Conservation (phyloP, 1,284 basidiomycete species). For the Cerrena zonata region DNA sequence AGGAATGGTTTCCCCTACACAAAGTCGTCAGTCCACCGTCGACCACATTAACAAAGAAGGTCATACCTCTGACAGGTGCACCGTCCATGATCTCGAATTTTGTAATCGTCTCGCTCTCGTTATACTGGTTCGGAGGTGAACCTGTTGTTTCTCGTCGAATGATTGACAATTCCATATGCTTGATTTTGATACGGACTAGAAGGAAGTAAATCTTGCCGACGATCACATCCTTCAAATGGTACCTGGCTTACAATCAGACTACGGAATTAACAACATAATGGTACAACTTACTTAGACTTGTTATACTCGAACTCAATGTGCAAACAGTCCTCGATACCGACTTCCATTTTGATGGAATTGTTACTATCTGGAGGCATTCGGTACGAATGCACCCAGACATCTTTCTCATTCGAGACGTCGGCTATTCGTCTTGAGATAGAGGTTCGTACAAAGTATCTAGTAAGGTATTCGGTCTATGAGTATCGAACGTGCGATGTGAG, state of each 20-base stretch:
- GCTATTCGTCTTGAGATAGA: slow-evolving; percentile 87
- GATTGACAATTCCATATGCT: slow-evolving; percentile 98
- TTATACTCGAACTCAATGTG: slow-evolving; percentile 99
- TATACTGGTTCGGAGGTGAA: slow-evolving; percentile 94
- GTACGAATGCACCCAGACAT: slow-evolving; percentile 97
- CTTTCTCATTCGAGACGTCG: slow-evolving; percentile 87
- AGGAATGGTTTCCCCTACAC: slow-evolving; percentile 89
- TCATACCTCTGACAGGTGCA: slow-evolving; percentile 81
- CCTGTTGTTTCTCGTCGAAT: slow-evolving; percentile 96
- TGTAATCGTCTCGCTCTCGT: slow-evolving; percentile 97
- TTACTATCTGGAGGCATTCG: slow-evolving; percentile 97
- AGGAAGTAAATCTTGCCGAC: slow-evolving; percentile 99
- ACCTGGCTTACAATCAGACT: slow-evolving; percentile 45
- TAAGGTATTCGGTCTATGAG: slow-evolving; percentile 6
- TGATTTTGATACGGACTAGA: slow-evolving; percentile 98
- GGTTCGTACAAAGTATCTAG: slow-evolving; percentile 89
- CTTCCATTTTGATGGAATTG: slow-evolving; percentile 99
- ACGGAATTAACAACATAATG: neutral
- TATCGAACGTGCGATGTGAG: no score
- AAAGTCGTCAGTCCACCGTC: slow-evolving; percentile 4
- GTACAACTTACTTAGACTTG: slow-evolving; percentile 80
- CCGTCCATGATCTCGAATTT: slow-evolving; percentile 99
- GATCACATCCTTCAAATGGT: slow-evolving; percentile 97
- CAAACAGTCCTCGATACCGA: slow-evolving; percentile 96
- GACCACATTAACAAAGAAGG: neutral